Evolutionary conservation across 768 basidiomycete species (phyloP).

Genomic region (Suillus brevipes): DNA sequence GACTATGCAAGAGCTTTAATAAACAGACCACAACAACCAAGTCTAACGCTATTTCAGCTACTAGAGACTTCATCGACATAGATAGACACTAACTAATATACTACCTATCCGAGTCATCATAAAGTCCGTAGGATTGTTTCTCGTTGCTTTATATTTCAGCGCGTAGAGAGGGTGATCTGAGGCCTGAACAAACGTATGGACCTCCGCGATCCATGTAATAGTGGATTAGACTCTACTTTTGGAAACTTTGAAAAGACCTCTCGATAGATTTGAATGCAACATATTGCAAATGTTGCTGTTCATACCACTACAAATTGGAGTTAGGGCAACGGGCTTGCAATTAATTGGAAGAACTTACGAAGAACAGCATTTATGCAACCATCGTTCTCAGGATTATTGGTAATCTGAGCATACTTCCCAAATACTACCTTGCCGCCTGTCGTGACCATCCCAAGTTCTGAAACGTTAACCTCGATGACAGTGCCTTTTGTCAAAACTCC

Average conservation of each 20-base stretch:
- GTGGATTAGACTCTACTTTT: not conserved
- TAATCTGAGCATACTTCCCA: slow-evolving; percentile 91
- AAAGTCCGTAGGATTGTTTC: not conserved
- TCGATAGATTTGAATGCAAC: not conserved
- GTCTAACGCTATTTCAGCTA: not conserved
- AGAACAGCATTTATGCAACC: slow-evolving; percentile 96
- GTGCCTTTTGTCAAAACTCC: slow-evolving; percentile 99
- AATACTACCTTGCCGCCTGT: slow-evolving; percentile 94
- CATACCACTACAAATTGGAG: not conserved
- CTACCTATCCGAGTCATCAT: not conserved
- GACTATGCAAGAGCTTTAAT: slow-evolving; percentile 8
- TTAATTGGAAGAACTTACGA: slow-evolving; percentile 49
- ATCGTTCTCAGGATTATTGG: slow-evolving; percentile 95
- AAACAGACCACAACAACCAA: slow-evolving; percentile 25
- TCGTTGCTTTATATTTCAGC: no score
- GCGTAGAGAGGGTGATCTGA: not conserved
- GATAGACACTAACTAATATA: not conserved
- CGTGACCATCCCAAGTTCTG: slow-evolving; percentile 95
- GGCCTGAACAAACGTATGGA: not conserved
- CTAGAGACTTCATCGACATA: not conserved
- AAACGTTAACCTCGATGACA: slow-evolving; percentile 98
- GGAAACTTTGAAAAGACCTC: not conserved
- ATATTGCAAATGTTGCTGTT: not conserved
- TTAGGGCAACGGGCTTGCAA: not conserved
- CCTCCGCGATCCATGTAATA: not conserved